A percentile compares a stretch with the other conserved stretches of the same genome.
These are phyloP conservation scores for Sicyos baderoa DNA, from an alignment of 306 rosid genomes.

Conservation along the genomic window DNA sequence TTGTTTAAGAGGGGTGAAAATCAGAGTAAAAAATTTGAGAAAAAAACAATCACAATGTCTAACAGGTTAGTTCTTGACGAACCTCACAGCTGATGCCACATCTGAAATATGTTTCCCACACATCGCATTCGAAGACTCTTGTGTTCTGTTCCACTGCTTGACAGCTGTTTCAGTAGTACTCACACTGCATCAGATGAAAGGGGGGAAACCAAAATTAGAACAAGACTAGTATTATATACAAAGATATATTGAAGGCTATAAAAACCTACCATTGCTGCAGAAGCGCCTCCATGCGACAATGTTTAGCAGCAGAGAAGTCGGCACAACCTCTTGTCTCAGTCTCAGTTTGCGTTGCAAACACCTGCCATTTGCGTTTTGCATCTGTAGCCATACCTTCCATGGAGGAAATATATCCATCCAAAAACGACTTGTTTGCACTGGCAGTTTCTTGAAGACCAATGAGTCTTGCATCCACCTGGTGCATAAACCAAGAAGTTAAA, in stretches of 20 bases:
- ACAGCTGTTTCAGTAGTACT: conserved; percentile 47
- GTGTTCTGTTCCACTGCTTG: conserved; percentile 52
- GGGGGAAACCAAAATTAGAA: conserved; percentile 13
- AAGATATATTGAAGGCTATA: neutral
- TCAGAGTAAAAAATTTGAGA: neutral
- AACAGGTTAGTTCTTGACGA: neutral
- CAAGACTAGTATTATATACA: neutral
- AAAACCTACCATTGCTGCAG: conserved; percentile 57
- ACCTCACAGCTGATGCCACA: conserved; percentile 65
- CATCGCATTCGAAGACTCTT: conserved; percentile 53
- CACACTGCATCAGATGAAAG: conserved; percentile 30
- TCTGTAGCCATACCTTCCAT: conserved; percentile 51
- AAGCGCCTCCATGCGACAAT: conserved; percentile 79
- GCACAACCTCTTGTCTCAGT: conserved; percentile 56
- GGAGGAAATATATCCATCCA: conserved; percentile 66
- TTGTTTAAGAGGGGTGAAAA: no score
- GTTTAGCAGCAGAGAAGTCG: conserved; percentile 79
- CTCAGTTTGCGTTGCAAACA: conserved; percentile 62
- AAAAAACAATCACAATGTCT: neutral
- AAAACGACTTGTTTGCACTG: conserved; percentile 50
- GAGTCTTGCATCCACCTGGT: conserved; percentile 72
- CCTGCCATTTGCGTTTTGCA: conserved; percentile 87
- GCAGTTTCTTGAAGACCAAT: conserved; percentile 58
- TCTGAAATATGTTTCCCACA: conserved; percentile 45
- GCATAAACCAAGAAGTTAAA: conserved; percentile 15